Evolutionary conservation across 1,284 basidiomycete species (phyloP).

Genomic region (Moesziomyces parantarcticus): DNA sequence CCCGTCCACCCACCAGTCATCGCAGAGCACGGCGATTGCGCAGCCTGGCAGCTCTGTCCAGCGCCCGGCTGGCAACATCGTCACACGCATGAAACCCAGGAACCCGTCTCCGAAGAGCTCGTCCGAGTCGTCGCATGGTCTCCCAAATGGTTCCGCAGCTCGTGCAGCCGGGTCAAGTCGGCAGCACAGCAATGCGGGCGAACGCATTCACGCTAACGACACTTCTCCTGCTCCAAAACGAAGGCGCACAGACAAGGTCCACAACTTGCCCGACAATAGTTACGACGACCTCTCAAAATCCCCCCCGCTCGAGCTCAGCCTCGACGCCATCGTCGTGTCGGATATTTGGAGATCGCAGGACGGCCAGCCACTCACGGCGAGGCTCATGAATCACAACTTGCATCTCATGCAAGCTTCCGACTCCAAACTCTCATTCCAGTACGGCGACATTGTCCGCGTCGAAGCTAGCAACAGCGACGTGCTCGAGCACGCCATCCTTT

Average conservation of each 20-base stretch:
- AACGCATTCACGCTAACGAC: neutral
- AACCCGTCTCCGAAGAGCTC: neutral
- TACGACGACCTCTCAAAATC: neutral
- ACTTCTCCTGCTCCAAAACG: slow-evolving; percentile 7
- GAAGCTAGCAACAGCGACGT: slow-evolving; percentile 8
- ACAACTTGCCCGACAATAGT: neutral
- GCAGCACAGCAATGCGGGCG: neutral
- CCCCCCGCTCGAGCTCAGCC: slow-evolving; percentile 4
- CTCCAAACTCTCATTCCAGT: slow-evolving; percentile 9
- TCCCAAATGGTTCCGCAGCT: slow-evolving; percentile 1
- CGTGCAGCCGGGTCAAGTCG: neutral
- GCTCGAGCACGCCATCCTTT: slow-evolving; percentile 2
- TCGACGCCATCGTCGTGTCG: slow-evolving; percentile 22
- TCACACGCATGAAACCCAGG: slow-evolving; percentile 18
- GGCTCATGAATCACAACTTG: slow-evolving; percentile 1
- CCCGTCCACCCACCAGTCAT: too few species aligned
- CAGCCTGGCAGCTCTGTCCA: too few species aligned
- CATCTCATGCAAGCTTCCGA: neutral
- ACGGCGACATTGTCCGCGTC: slow-evolving; percentile 17
- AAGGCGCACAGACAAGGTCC: slow-evolving; percentile 9
- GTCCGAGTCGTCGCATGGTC: neutral
- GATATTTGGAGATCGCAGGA: slow-evolving; percentile 29
- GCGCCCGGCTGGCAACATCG: slow-evolving; percentile 1
- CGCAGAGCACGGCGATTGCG: too few species aligned
- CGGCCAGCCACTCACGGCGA: neutral